A percentile compares a stretch with the other conserved stretches of the same genome.
Evolutionary conservation across 768 basidiomycete genomes (phyloP).

Genomic region (Lentinula guzmanii): DNA sequence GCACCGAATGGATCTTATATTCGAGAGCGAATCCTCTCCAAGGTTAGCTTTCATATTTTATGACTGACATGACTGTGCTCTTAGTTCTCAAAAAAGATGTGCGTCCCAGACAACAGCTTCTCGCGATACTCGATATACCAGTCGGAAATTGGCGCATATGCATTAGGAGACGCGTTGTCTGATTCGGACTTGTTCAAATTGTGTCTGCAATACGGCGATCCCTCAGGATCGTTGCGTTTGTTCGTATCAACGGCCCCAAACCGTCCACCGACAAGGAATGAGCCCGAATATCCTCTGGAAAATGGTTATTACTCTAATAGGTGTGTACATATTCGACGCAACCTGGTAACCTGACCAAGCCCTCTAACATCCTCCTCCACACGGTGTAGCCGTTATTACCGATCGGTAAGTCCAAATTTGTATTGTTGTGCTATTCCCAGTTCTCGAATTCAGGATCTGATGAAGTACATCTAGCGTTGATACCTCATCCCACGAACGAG

Average conservation of each 20-base stretch:
- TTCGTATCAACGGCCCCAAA: slow-evolving; percentile 43
- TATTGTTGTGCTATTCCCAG: neutral
- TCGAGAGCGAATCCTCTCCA: slow-evolving; percentile 38
- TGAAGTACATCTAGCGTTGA: neutral
- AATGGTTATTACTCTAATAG: neutral
- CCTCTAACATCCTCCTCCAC: neutral
- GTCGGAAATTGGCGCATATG: slow-evolving; percentile 41
- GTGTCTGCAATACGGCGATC: slow-evolving; percentile 38
- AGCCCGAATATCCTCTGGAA: slow-evolving; percentile 4
- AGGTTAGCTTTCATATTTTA: slow-evolving; percentile 21
- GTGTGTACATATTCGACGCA: neutral
- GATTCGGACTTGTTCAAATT: slow-evolving; percentile 33
- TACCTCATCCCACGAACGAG: neutral
- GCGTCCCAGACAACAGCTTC: slow-evolving; percentile 35
- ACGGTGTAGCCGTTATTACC: neutral
- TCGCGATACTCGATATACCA: slow-evolving; percentile 37
- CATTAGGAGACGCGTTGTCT: slow-evolving; percentile 33
- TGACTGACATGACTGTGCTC: neutral
- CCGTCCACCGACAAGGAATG: slow-evolving; percentile 24
- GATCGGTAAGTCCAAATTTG: neutral
- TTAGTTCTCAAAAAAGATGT: slow-evolving; percentile 22
- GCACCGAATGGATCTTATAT: slow-evolving; percentile 37
- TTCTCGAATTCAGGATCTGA: neutral
- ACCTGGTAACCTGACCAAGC: neutral
- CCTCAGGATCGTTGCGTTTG: slow-evolving; percentile 45